Evolutionary conservation across 2,329 filamentous ascomycete species (phyloP), one percentile per base, ranked within the genome.

Genomic region (Simplicillium aogashimaense): DNA sequence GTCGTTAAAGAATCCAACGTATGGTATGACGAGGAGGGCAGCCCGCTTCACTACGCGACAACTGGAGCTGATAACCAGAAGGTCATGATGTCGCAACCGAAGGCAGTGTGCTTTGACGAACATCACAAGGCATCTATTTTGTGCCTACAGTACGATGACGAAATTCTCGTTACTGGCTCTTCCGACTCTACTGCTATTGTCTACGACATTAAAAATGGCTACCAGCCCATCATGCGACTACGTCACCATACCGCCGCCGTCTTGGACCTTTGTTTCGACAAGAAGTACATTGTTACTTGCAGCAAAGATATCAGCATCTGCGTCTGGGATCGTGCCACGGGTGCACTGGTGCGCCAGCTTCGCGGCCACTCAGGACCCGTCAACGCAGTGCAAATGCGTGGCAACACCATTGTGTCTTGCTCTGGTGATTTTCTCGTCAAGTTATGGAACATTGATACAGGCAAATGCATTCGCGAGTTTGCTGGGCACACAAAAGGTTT

Each of bases 231-330:
- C 44, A 80, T 77, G 37, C 83, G 86, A 28, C 78, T 98, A 12
- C 66, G 68, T 29, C 79, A 83, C 46, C 92, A 98, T 64, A 78
- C 76, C 6, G 87, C 87, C 4, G 90, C 92, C 38, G 89, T 98
- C 31, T 74, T 98, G 12, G 92, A 98, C 57, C 80, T 98, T 9
- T 90, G 87, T 48, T 90, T 98, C 48, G 88, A 98, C 57, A 78
- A 87, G 47, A 81, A 83, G 51, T 83, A 94, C 62, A 95, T 98
- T 53, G 83, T 97, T 38, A 95, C 90, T 5, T 98, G 92, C 69
- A 95, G 87, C 58, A 98, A 98, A 63, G 92, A 98, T 62, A 80
- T 83, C 32, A 89, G 76, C 46, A 94, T 98, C 56, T 94, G 89
- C 55, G 81, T 98, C 17, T 97, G 90, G 90, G 86, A 95, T 54